Base-by-base conservation (phyloP, 1,284 basidiomycete genomes). In the Ganoderma sinense region DNA sequence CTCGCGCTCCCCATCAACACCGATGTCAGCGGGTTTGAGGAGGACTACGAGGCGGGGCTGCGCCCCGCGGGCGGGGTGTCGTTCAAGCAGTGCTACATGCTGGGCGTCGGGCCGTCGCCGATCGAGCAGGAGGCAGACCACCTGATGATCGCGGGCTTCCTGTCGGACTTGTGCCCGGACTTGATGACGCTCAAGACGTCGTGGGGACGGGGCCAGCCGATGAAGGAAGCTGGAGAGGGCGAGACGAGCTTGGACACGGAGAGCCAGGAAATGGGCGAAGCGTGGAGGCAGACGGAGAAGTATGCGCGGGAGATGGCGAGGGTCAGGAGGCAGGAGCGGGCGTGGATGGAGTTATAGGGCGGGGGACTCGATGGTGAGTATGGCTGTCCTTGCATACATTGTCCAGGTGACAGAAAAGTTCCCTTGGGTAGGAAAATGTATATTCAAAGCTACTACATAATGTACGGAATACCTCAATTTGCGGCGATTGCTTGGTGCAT, bases 111-210 rank as follows among this genome's bases (percentile, higher is more conserved):
- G 55, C 43, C 65, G 36, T 63, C 67, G 7, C 33, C 23, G 43
- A 40, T 73, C 33, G 39, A 45, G 51, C 40, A 39, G 55, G 62
- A 64, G 2, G 20, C 63, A 31, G 65, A 73, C 55, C 39, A 48
- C 36, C 55, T 69, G 33, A 63, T 68, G 43, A 63, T 74, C 53
- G 63, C 73, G 36, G 69, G 69, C n/a, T 69, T 72, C 64, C 56
- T 74, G 40, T 73, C 74, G 64, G 73, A 75, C 53, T 10, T 75
- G 33, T 74, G 71, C 58, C 74, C 74, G 10, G 31, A 67, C 14
- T n/a, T 75, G 58, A 11, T 23, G 26, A 5, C 10, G n/a, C 14
- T 74, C 41, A 39, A 71, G 60, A 70, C 71, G 40, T 51, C 69
- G 40, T 75, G 74, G 74, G 58, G 33, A 11, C 59, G 67, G 26